Conservation (phyloP, 768 basidiomycete species). For the Lactarius quietus region DNA sequence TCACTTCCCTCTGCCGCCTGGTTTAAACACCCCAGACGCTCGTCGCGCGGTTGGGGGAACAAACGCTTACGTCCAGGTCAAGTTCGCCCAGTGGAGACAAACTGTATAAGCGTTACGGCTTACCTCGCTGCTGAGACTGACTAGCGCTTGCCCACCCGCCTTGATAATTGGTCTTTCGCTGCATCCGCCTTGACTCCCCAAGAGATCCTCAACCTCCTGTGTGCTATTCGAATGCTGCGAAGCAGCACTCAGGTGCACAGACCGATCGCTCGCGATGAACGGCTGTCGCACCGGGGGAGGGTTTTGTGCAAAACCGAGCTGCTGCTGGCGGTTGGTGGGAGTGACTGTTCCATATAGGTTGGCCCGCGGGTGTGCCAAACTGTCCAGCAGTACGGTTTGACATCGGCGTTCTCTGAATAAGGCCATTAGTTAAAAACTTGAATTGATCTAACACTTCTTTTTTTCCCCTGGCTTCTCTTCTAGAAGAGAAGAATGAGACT, state of each 20-base stretch:
- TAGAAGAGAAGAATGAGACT: background rate
- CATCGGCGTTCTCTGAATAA: slow-evolving; percentile 17
- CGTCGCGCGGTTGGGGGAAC: slow-evolving; percentile 39
- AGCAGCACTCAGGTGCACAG: slow-evolving; percentile 39
- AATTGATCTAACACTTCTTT: background rate
- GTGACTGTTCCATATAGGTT: slow-evolving; percentile 9
- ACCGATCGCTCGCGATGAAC: slow-evolving; percentile 45
- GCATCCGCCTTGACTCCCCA: slow-evolving; percentile 34
- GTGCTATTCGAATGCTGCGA: slow-evolving; percentile 49
- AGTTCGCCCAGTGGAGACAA: background rate
- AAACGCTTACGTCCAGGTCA: slow-evolving; percentile 37
- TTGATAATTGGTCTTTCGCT: slow-evolving; percentile 5
- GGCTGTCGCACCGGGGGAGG: slow-evolving; percentile 27
- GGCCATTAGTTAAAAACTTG: background rate
- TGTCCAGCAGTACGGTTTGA: slow-evolving; percentile 6
- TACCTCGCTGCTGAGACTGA: slow-evolving; percentile 20
- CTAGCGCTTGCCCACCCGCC: slow-evolving; percentile 15
- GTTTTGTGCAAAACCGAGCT: slow-evolving; percentile 2
- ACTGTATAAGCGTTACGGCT: background rate
- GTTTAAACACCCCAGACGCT: slow-evolving; percentile 43
- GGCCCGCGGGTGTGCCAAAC: slow-evolving; percentile 6
- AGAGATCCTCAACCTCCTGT: slow-evolving; percentile 68
- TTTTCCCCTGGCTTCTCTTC: background rate
- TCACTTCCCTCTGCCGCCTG: slow-evolving; percentile 31
- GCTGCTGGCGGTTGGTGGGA: slow-evolving; percentile 2